Conservation (phyloP, 2,329 filamentous ascomycete species). For the Monilinia fructicola region DNA sequence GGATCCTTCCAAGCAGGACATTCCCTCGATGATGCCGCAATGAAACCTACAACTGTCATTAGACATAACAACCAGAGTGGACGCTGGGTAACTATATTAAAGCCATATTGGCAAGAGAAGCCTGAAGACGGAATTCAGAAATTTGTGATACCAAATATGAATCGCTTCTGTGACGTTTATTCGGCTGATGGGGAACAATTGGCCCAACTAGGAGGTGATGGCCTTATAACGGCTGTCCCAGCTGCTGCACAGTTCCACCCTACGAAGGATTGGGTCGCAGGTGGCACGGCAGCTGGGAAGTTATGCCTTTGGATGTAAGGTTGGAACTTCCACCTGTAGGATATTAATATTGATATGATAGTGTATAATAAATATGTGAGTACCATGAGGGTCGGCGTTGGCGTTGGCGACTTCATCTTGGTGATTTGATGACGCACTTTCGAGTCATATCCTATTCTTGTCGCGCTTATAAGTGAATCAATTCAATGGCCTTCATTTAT, state of each 20-base stretch:
- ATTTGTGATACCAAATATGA: constrained; percentile 96
- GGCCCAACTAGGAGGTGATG: constrained; percentile 82
- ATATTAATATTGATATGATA: neutral
- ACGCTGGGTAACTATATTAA: constrained; percentile 82
- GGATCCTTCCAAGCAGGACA: constrained; percentile 58
- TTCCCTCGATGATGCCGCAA: constrained; percentile 57
- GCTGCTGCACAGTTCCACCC: constrained; percentile 91
- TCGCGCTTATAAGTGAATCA: too few species aligned
- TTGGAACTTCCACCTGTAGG: neutral
- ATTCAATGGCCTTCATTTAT: too few species aligned
- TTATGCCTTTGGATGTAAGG: constrained; percentile 80
- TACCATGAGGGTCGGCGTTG: neutral
- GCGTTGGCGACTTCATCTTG: neutral
- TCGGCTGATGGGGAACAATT: constrained; percentile 80
- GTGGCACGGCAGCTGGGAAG: constrained; percentile 89
- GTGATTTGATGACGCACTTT: too few species aligned
- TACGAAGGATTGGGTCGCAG: constrained; percentile 85
- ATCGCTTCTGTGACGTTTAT: constrained; percentile 91
- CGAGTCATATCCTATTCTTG: too few species aligned
- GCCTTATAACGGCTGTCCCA: constrained; percentile 83
- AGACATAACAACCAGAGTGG: constrained; percentile 95
- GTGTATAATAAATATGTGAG: constrained; percentile 11
- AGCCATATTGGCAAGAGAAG: constrained; percentile 81
- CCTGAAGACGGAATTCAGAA: constrained; percentile 80
- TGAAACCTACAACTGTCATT: constrained; percentile 68